Evolutionary conservation across 768 basidiomycete species (phyloP), one percentile per base, ranked within the genome.

Genomic region (Termitomyces sp.): DNA sequence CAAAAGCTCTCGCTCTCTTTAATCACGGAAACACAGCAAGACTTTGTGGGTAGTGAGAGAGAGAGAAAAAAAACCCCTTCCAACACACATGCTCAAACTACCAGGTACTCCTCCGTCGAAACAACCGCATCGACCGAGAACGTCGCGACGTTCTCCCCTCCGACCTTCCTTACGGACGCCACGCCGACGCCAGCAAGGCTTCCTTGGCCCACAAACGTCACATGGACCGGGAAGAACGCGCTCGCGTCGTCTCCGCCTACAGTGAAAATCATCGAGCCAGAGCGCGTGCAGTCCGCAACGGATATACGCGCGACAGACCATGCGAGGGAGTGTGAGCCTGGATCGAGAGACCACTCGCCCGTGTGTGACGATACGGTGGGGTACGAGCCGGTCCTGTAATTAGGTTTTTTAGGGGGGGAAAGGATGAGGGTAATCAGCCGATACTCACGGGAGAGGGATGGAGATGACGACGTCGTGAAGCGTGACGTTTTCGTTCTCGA

Each of bases 211-310:
- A 88, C 84, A 66, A 98, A 98, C 1, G 79, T 72, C 1, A 96
- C 87, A 36, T 80, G 79, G 49, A 99, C 92, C 2, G 96, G 95
- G 91, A 98, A 99, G 77, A 97, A 96, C 10, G 81, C 82, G 4
- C 83, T 85, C 0, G 79, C 72, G 61, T 96, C 94, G 60, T 93
- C 90, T 4, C 92, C 94, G 8, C 85, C 85, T 49, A 94, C 85
- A 42, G 81, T 88, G 74, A 98, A 98, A 64, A 98, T 92, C 64
- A 98, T 76, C n/a, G 85, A 90, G 9, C 96, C 96, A 1, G 86
- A 87, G 34, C 82, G 80, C 24, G 76, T 80, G 29, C 80, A 80
- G 51, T 85, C 85, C 12, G 78, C 72, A 0, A 80, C 63, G 4
- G 84, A 82, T 60, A 98, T 78, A 24, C 78, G 70, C 7, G 90